Conservation (phyloP, 805 yeast species). For the Jamesozyma spencerorum region DNA sequence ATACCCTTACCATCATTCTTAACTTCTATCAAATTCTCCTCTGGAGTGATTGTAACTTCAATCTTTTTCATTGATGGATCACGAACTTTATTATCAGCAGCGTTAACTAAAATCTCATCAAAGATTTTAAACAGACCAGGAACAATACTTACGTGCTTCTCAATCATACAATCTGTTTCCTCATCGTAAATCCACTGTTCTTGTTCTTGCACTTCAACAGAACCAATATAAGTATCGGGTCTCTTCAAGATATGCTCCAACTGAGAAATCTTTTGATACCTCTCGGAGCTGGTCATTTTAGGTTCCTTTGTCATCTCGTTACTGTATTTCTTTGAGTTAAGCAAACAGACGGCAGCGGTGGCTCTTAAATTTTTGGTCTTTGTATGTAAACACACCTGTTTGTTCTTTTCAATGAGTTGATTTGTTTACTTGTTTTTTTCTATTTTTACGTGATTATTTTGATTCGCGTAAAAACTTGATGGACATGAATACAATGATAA, state of each 20-base stretch:
- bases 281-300: slow-evolving; percentile 46
- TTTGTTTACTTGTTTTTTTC: too few species aligned
- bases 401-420: too few species aligned
- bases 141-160: slow-evolving; percentile 62
- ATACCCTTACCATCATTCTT: slow-evolving; percentile 93
- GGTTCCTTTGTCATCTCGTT: slow-evolving; percentile 8
- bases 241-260: slow-evolving; percentile 92
- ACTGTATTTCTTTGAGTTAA: too few species aligned
- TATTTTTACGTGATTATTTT: too few species aligned
- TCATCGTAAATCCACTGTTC: slow-evolving; percentile 82
- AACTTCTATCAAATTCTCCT: slow-evolving; percentile 63
- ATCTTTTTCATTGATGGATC: slow-evolving; percentile 84
- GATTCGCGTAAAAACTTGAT: too few species aligned
- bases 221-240: slow-evolving; percentile 96
- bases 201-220: slow-evolving; percentile 71
- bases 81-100: slow-evolving; percentile 96
- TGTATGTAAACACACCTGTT: too few species aligned
- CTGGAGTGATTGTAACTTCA: slow-evolving; percentile 73
- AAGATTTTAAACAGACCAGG: slow-evolving; percentile 95
- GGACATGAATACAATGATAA: too few species aligned
- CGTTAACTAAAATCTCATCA: slow-evolving; percentile 94
- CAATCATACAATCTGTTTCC: slow-evolving; percentile 49
- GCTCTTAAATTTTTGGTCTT: too few species aligned
- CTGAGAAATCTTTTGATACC: slow-evolving; percentile 89
- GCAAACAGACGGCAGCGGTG: too few species aligned